Evolutionary conservation across 2,329 filamentous ascomycete genomes (phyloP), one percentile per base, ranked within the genome.

Genomic region (Emydomyces testavorans): DNA sequence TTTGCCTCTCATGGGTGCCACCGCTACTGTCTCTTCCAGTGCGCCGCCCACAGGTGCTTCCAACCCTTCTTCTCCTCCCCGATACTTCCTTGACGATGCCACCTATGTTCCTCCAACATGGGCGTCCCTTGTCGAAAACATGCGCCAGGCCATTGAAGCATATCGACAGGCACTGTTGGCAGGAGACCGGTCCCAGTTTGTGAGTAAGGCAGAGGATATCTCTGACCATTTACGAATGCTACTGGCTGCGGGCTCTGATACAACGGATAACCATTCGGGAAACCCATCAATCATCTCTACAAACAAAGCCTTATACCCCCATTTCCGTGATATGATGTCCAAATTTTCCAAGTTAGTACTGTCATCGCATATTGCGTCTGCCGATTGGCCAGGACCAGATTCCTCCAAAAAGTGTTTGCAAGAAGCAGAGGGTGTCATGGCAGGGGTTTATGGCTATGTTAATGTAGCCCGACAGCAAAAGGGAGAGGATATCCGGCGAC

Each of bases 261-360:
- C 92, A 1, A 98, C 92, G 0, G 92, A 98, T 67, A 98, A 98
- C 61, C 92, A 98, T 64, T 96, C 92, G 16, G 92, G 92, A 35
- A 94, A 96, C 57, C 92, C 92, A 3, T 96, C 92, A n/a, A 95
- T 98, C 59, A 98, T 98, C 51, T 95, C 89, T 5, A 93, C 87
- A 4, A 98, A 98, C 72, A 96, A 96, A 65, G 85, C 88, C 0
- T 72, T 98, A 13, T 96, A 96, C 61, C 92, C 92, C 20, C 89
- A 96, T 66, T 98, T 98, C 68, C 77, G 92, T 46, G 92, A 96
- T 62, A 96, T 96, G 82, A 98, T 98, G 92, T 96, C 92, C 37
- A 89, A 94, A 58, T 98, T 98, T 65, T 96, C 92, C n/a, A 98
- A 98, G 65, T 75, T 98, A 7, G 92, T 98, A 37, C 82, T 98